Base-by-base conservation (phyloP, 73 alveolate species). In the Paramecium sexaurelia region DNA sequence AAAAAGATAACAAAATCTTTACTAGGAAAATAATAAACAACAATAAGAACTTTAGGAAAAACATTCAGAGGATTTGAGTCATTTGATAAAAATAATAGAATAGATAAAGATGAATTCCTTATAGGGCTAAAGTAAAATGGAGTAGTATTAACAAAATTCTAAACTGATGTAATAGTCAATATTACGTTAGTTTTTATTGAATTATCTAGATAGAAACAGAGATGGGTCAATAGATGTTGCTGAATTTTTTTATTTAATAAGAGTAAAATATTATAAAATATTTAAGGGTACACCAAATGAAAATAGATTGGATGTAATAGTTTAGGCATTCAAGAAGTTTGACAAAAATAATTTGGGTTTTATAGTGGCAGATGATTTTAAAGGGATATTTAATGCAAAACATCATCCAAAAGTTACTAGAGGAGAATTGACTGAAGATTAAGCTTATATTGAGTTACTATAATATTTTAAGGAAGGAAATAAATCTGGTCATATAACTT, bases 41-140 rank as follows among this genome's bases (percentile, higher is more conserved):
- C 98, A 7, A 95, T 97, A 75, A 85, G 98, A 68, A 95, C 97
- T 51, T 92, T 96, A 35, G 99, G 99, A 10, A 87, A 98, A 75
- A 93, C 97, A 22, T 97, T 97, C 94, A 85, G 99, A 75, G 95
- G 92, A 51, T 87, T 97, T 43, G 97, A 95, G 86, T 95, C 98
- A 40, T 97, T 92, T 87, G 99, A 97, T 90, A 98, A 98, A 24
- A 97, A 96, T 93, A 95, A 93, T 67, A 93, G 92, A 92, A 98
- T 97, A 33, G 99, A 97, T 86, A 91, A 94, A 5, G 96, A 95
- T 73, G 99, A 97, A 92, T 97, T 96, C 97, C 92, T 94, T 69
- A 95, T 95, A 33, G 98, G 98, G 19, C 95, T 97, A 55, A 75
- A 96, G 27, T 96, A 94, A 94, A 94, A 96, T 91, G 99, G 99